phyloP scores from a whole-genome alignment of 345 rosid genomes.

The Balakata baccata region DNA sequence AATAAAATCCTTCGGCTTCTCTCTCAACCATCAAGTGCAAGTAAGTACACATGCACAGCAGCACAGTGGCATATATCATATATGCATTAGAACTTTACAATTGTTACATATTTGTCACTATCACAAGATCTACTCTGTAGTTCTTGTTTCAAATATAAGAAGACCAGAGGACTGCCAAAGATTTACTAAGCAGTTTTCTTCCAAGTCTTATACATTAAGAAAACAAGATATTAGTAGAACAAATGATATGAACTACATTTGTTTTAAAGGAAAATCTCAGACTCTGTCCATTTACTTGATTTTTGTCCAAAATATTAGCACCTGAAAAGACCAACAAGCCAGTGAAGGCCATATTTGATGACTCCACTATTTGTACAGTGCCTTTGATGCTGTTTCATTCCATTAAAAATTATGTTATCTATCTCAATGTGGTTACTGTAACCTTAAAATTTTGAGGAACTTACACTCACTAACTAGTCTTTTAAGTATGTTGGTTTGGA shows the following conservation, averaged over 20 bases:
- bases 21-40: slow-evolving; percentile 1
- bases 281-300: neutral
- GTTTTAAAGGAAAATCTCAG: neutral
- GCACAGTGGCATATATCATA: neutral
- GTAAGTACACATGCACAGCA: neutral
- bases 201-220: neutral
- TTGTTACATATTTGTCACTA: neutral
- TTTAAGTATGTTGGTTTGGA: slow-evolving; percentile 3
- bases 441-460: neutral
- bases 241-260: no score
- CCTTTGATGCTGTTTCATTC: no score
- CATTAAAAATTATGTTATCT: no score
- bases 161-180: neutral
- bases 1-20: neutral
- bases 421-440: no score
- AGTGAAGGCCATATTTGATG: neutral
- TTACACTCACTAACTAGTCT: neutral
- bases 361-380: no score
- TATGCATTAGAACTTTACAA: neutral
- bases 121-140: neutral
- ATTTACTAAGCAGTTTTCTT: neutral
- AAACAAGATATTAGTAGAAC: no score
- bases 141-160: neutral
- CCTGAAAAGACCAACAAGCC: slow-evolving; percentile 1
- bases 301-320: neutral